These are phyloP conservation scores for Phalaenopsis aphrodite DNA, from an alignment of 106 monocot species.

Conservation along the genomic window DNA sequence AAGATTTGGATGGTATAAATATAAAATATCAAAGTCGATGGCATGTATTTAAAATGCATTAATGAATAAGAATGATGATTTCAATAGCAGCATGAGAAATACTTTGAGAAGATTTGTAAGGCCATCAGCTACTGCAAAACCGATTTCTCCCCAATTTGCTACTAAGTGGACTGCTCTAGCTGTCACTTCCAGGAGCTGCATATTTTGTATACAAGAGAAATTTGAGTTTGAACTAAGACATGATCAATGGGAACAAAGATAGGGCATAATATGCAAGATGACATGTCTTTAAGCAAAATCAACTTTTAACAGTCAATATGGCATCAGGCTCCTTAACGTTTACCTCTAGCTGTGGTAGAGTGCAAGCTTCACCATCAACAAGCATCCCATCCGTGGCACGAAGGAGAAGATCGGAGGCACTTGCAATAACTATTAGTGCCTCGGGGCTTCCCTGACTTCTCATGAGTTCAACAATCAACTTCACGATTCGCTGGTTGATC, in stretches of 20 bases:
- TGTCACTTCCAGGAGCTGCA: slow-evolving; percentile 89
- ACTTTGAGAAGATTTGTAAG: slow-evolving; percentile 87
- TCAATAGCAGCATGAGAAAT: not conserved
- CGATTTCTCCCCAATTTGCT: slow-evolving; percentile 67
- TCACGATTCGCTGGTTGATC: slow-evolving; percentile 89
- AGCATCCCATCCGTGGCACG: slow-evolving; percentile 99
- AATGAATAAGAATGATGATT: not conserved
- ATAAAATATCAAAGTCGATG: too few species aligned
- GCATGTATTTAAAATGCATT: not conserved
- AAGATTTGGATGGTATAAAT: too few species aligned
- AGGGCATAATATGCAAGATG: not conserved
- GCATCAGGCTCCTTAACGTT: not conserved
- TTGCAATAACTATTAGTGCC: slow-evolving; percentile 68
- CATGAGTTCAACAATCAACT: slow-evolving; percentile 84
- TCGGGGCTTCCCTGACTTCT: slow-evolving; percentile 76
- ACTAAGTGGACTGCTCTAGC: slow-evolving; percentile 83
- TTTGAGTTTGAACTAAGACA: slow-evolving; percentile 4
- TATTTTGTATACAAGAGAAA: slow-evolving; percentile 13
- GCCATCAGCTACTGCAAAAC: slow-evolving; percentile 75
- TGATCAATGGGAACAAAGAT: not conserved
- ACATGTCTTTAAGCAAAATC: not conserved
- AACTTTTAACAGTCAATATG: too few species aligned
- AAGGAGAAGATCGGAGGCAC: slow-evolving; percentile 94
- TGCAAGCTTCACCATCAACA: slow-evolving; percentile 95
- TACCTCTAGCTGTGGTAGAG: slow-evolving; percentile 96